phyloP scores from a whole-genome alignment of 306 rosid genomes.

The Pyrus betulifolia region DNA sequence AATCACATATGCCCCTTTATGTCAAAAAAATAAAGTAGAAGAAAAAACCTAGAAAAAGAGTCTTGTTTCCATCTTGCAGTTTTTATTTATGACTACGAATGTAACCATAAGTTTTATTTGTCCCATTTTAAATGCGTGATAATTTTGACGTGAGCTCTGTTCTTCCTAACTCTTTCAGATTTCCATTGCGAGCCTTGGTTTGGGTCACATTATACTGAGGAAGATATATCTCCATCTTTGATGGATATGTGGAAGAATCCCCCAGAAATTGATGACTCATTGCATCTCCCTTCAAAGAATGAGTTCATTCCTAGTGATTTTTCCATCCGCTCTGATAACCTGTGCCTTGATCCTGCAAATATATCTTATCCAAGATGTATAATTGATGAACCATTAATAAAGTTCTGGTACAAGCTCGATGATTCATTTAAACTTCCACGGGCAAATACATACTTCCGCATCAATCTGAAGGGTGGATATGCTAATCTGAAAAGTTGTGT shows the following conservation, averaged over 20 bases:
- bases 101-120: not conserved
- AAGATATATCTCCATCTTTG: conserved; percentile 61
- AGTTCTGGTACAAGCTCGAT: conserved; percentile 91
- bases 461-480: conserved; percentile 84
- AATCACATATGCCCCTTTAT: not conserved
- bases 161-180: conserved; percentile 37
- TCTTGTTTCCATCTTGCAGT: conserved; percentile 1
- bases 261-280: conserved; percentile 55
- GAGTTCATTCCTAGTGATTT: conserved; percentile 91
- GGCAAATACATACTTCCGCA: conserved; percentile 80
- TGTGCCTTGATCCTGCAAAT: conserved; percentile 24
- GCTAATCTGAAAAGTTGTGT: conserved; percentile 49
- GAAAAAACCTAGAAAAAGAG: not conserved
- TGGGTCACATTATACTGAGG: conserved; percentile 69
- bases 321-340: conserved; percentile 49
- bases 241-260: conserved; percentile 80
- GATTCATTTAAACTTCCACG: conserved; percentile 77
- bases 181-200: conserved; percentile 80
- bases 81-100: not conserved
- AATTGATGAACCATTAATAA: conserved; percentile 75
- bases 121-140: conserved; percentile 1
- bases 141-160: not conserved
- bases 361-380: conserved; percentile 59
- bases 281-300: conserved; percentile 83
- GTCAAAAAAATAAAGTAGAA: not conserved